Percentiles rank a stretch among this genome's conserved stretches.
Conservation (phyloP, 2,329 filamentous ascomycete genomes). For the Cadophora gregata region DNA sequence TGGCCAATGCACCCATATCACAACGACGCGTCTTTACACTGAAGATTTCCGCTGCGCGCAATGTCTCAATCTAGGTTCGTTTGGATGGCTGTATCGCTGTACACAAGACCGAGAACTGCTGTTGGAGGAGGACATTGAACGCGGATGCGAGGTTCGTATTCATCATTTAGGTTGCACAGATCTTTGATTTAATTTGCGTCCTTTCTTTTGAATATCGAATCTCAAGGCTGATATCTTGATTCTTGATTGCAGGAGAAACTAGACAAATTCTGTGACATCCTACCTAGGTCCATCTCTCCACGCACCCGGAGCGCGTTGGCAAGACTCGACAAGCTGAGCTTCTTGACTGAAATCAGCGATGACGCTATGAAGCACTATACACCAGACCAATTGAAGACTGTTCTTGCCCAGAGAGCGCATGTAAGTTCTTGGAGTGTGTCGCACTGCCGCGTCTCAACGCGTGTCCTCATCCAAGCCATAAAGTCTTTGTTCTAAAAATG, state of each 20-base stretch:
- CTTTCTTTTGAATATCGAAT: not conserved
- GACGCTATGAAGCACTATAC: conserved; percentile 53
- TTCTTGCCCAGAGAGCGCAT: conserved; percentile 57
- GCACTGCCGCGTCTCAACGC: not conserved
- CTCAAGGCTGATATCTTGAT: not conserved
- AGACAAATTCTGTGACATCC: conserved; percentile 38
- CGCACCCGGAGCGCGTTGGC: conserved; percentile 37
- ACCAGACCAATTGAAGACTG: conserved; percentile 52
- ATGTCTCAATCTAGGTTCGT: conserved; percentile 60
- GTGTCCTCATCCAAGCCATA: too few species aligned
- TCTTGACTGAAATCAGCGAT: conserved; percentile 50
- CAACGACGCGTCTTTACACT: conserved; percentile 70
- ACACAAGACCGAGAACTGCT: conserved; percentile 63
- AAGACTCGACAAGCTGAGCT: conserved; percentile 30
- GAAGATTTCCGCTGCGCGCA: conserved; percentile 57
- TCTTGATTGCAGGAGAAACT: conserved; percentile 32
- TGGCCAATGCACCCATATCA: conserved; percentile 66
- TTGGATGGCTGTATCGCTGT: conserved; percentile 79
- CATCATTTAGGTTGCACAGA: not conserved
- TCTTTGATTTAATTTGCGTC: not conserved
- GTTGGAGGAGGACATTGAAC: conserved; percentile 47
- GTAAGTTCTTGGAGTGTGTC: conserved; percentile 44
- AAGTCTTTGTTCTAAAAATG: not conserved
- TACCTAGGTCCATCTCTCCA: conserved; percentile 29
- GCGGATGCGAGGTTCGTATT: conserved; percentile 40